A percentile compares a stretch with the other conserved stretches of the same genome.
These are phyloP conservation scores for Pythium aquatile DNA, from an alignment of 352 stramenopile genomes.

Conservation along the genomic window DNA sequence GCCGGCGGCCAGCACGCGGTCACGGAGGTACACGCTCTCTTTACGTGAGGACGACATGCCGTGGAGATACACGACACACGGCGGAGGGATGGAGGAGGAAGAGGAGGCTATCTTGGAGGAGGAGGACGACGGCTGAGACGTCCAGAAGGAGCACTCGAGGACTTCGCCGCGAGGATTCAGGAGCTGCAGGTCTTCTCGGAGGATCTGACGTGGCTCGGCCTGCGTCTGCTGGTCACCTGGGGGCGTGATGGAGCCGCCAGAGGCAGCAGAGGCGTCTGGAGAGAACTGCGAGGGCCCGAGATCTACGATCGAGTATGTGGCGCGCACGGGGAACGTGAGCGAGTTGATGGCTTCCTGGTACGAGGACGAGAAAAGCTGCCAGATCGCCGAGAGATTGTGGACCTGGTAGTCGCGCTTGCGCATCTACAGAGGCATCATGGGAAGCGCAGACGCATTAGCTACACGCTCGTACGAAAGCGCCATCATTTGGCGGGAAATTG, in stretches of 20 bases:
- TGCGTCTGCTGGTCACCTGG: not conserved
- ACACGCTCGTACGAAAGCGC: not conserved
- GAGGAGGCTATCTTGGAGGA: not conserved
- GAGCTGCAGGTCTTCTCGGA: constrained; percentile 64
- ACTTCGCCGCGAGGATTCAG: constrained; percentile 43
- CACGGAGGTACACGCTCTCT: constrained; percentile 68
- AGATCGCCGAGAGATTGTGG: constrained; percentile 57
- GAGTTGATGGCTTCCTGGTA: constrained; percentile 78
- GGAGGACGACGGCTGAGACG: not conserved
- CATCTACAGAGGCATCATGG: constrained; percentile 36
- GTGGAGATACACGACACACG: constrained; percentile 77
- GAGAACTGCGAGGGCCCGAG: constrained; percentile 37
- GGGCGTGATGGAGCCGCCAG: not conserved
- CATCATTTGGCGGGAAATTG: not conserved
- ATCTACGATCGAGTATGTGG: constrained; percentile 54
- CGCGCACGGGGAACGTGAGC: constrained; percentile 58
- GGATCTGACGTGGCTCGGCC: constrained; percentile 9
- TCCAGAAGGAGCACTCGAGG: constrained; percentile 78
- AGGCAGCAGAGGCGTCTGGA: constrained; percentile 2
- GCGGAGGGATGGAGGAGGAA: constrained; percentile 9
- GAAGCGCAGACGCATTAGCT: not conserved
- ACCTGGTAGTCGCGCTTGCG: constrained; percentile 53
- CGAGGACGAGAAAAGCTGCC: constrained; percentile 65
- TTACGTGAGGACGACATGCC: constrained; percentile 77
- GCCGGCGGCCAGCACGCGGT: constrained; percentile 45